Evolutionary conservation across 2,329 filamentous ascomycete genomes (phyloP).

Genomic region (Talaromyces sp.): DNA sequence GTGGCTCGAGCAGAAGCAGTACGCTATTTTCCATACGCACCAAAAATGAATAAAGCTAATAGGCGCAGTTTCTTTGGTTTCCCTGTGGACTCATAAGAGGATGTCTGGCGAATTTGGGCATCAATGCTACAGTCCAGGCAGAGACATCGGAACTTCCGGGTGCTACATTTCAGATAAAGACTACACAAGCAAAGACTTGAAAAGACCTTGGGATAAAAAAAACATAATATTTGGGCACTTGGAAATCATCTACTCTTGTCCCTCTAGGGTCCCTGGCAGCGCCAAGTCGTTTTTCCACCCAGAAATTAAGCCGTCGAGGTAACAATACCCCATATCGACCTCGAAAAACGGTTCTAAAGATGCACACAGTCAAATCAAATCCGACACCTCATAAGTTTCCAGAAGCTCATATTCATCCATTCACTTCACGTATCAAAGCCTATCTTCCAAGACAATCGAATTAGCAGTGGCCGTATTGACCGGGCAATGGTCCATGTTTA

Average conservation of each 20-base stretch:
- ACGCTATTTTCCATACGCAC: neutral
- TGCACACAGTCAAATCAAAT: constrained; percentile 6
- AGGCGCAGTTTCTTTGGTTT: constrained; percentile 78
- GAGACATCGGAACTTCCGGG: constrained; percentile 81
- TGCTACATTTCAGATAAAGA: constrained; percentile 95
- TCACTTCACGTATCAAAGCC: constrained; percentile 34
- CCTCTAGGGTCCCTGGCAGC: neutral
- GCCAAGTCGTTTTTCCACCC: neutral
- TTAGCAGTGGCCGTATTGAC: constrained; percentile 21
- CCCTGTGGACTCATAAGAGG: constrained; percentile 90
- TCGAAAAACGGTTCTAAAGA: constrained; percentile 6
- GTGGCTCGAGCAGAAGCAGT: constrained; percentile 74
- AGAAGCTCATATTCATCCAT: constrained; percentile 7
- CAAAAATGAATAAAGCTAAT: neutral
- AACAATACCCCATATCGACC: constrained; percentile 2
- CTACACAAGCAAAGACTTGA: constrained; percentile 62
- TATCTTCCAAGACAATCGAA: constrained; percentile 36
- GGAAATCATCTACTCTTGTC: neutral
- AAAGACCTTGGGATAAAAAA: neutral
- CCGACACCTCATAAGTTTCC: constrained; percentile 1
- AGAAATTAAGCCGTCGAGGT: neutral
- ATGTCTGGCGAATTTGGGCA: constrained; percentile 85
- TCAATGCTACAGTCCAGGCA: constrained; percentile 84
- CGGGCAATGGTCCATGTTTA: constrained; percentile 2
- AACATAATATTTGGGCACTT: neutral